Conservation (phyloP, 768 basidiomycete species). For the Daedaleopsis sinensis region DNA sequence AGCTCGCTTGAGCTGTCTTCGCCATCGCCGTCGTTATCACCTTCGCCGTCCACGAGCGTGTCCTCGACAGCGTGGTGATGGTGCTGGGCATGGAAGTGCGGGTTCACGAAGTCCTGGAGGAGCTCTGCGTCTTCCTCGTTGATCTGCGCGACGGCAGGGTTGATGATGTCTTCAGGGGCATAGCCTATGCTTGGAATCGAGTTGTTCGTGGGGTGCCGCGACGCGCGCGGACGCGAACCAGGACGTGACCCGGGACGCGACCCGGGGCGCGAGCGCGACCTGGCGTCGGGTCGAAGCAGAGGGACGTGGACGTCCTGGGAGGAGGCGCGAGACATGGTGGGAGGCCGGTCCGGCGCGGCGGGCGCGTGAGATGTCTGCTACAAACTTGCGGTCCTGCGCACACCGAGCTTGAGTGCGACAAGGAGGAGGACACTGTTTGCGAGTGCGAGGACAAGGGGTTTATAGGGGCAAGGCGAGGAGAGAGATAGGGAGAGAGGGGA, state of each 20-base stretch:
- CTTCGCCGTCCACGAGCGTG: slow-evolving; percentile 25
- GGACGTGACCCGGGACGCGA: slow-evolving; percentile 23
- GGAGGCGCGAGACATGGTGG: slow-evolving; percentile 9
- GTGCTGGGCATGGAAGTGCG: slow-evolving; percentile 37
- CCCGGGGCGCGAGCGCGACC: slow-evolving; percentile 15
- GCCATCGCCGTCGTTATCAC: not conserved
- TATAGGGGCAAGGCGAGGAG: not conserved
- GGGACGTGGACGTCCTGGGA: slow-evolving; percentile 9
- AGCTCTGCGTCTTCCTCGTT: slow-evolving; percentile 50
- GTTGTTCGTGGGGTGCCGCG: slow-evolving; percentile 27
- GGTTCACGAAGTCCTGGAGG: slow-evolving; percentile 42
- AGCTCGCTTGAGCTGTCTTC: slow-evolving; percentile 19
- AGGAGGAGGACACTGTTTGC: not conserved
- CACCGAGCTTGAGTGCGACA: not conserved
- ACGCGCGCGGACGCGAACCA: slow-evolving; percentile 17
- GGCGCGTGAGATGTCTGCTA: no score
- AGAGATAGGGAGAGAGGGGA: not conserved
- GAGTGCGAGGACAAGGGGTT: no score
- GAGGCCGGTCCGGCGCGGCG: no score
- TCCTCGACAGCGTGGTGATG: slow-evolving; percentile 39
- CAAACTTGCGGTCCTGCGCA: not conserved
- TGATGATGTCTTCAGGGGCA: slow-evolving; percentile 38
- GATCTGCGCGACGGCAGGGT: slow-evolving; percentile 51
- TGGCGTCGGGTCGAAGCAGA: slow-evolving; percentile 9
- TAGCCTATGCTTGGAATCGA: slow-evolving; percentile 29